Percentiles rank a stretch among this genome's conserved stretches.
Evolutionary conservation across 2,329 filamentous ascomycete genomes (phyloP).

Genomic region (Xenoacremonium recifei): DNA sequence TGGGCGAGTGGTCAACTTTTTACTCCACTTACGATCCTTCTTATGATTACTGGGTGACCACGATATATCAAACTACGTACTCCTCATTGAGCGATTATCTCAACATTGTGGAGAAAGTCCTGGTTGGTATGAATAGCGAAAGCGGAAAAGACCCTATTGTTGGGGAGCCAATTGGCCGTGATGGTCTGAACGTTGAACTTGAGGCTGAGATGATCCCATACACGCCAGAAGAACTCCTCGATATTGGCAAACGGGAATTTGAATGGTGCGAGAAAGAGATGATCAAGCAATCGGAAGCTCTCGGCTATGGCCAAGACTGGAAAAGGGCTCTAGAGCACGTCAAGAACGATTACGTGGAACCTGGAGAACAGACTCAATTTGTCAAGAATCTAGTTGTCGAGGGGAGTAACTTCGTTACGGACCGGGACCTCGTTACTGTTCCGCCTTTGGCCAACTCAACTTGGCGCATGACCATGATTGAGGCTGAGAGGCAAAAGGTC

Average conservation of each 20-base stretch:
- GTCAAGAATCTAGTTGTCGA: slow-evolving; percentile 51
- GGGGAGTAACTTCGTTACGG: slow-evolving; percentile 51
- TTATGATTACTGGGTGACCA: slow-evolving; percentile 56
- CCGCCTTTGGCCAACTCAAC: slow-evolving; percentile 51
- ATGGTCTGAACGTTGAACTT: slow-evolving; percentile 50
- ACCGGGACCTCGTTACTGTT: slow-evolving; percentile 54
- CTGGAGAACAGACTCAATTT: slow-evolving; percentile 51
- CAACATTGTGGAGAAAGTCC: slow-evolving; percentile 35
- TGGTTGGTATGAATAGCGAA: slow-evolving; percentile 43
- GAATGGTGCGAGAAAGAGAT: slow-evolving; percentile 56
- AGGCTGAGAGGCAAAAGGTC: slow-evolving; percentile 49
- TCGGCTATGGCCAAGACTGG: slow-evolving; percentile 51
- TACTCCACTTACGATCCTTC: slow-evolving; percentile 55
- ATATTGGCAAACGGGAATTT: slow-evolving; percentile 50
- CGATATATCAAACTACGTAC: slow-evolving; percentile 42
- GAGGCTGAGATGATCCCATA: slow-evolving; percentile 58
- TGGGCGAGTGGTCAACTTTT: slow-evolving; percentile 49
- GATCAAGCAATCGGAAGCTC: slow-evolving; percentile 45
- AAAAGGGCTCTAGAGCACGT: slow-evolving; percentile 53
- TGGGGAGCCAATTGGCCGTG: slow-evolving; percentile 54
- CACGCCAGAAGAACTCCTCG: slow-evolving; percentile 53
- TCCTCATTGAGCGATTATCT: slow-evolving; percentile 34
- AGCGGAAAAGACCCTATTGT: slow-evolving; percentile 52
- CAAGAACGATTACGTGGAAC: slow-evolving; percentile 52
- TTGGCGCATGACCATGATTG: slow-evolving; percentile 58